A percentile compares a stretch with the other conserved stretches of the same genome.
phyloP scores from a whole-genome alignment of 1,284 basidiomycete genomes.

The Microbotryum saponariae region DNA sequence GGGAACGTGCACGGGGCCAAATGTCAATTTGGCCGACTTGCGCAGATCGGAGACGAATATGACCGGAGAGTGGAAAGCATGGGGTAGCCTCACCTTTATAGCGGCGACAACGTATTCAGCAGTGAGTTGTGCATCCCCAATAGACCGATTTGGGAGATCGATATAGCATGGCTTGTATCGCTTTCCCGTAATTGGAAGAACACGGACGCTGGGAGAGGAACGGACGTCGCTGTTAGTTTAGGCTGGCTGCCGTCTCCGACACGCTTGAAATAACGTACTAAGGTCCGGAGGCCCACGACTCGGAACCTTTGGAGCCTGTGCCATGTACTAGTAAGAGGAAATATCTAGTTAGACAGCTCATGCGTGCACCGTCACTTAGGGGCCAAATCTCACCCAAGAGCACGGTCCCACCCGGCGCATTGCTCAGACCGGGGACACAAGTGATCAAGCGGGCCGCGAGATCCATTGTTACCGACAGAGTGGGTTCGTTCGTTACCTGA shows the following conservation, averaged over 20 bases:
- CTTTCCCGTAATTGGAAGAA: neutral
- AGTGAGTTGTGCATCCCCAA: constrained; percentile 1
- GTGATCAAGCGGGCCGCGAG: neutral
- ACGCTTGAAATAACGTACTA: neutral
- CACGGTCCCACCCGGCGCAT: constrained; percentile 1
- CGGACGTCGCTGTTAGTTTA: neutral
- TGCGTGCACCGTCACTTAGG: neutral
- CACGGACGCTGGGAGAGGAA: neutral
- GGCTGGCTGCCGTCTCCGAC: neutral
- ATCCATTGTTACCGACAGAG: neutral
- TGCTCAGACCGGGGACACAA: neutral
- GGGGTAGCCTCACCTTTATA: neutral
- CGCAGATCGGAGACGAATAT: no score
- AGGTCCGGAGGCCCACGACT: neutral
- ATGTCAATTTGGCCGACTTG: no score
- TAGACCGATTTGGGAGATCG: neutral
- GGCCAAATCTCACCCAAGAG: neutral
- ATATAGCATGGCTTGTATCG: constrained; percentile 1
- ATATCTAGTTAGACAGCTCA: neutral
- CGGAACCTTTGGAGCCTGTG: neutral
- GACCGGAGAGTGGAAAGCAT: no score
- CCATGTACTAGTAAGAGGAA: constrained; percentile 1
- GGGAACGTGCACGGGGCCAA: no score
- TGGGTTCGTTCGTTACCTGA: neutral
- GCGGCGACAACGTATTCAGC: neutral